Evolutionary conservation across 345 rosid genomes (phyloP).

Genomic region (Eucalyptus marginata): DNA sequence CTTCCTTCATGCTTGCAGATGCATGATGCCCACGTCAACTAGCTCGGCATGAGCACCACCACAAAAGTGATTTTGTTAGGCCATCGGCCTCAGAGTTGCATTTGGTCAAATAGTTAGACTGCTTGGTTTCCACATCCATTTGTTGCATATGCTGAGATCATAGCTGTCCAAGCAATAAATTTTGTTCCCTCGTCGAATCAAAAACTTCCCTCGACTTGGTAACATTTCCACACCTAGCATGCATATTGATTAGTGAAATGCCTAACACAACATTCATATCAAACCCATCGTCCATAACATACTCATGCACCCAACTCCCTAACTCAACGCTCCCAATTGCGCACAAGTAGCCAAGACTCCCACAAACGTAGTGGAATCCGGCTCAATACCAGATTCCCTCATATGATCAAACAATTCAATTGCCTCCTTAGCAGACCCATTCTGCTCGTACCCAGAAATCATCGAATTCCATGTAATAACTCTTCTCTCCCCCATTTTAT

Average conservation of each 20-base stretch:
- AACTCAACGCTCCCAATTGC: slow-evolving; percentile 41
- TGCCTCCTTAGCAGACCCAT: slow-evolving; percentile 51
- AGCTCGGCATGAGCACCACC: slow-evolving; percentile 75
- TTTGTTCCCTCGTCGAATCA: slow-evolving; percentile 41
- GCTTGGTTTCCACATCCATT: slow-evolving; percentile 65
- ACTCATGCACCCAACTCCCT: slow-evolving; percentile 63
- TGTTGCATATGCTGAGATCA: slow-evolving; percentile 75
- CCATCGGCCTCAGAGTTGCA: slow-evolving; percentile 21
- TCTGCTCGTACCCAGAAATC: slow-evolving; percentile 73
- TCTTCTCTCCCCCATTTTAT: slow-evolving; percentile 44
- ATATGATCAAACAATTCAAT: slow-evolving; percentile 41
- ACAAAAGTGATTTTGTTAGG: slow-evolving; percentile 64
- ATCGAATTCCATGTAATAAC: slow-evolving; percentile 80
- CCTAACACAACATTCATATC: slow-evolving; percentile 60
- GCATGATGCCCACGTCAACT: slow-evolving; percentile 36
- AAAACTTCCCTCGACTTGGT: slow-evolving; percentile 45
- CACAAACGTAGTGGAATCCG: slow-evolving; percentile 60
- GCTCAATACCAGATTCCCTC: slow-evolving; percentile 29
- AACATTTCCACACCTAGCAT: slow-evolving; percentile 63
- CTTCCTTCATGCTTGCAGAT: slow-evolving; percentile 38
- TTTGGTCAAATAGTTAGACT: slow-evolving; percentile 31
- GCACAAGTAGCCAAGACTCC: slow-evolving; percentile 68
- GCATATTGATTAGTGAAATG: slow-evolving; percentile 70
- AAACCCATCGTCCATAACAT: slow-evolving; percentile 11
- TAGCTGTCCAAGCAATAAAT: slow-evolving; percentile 77